Evolutionary conservation across 768 basidiomycete species (phyloP).

Genomic region (Bullera alba): DNA sequence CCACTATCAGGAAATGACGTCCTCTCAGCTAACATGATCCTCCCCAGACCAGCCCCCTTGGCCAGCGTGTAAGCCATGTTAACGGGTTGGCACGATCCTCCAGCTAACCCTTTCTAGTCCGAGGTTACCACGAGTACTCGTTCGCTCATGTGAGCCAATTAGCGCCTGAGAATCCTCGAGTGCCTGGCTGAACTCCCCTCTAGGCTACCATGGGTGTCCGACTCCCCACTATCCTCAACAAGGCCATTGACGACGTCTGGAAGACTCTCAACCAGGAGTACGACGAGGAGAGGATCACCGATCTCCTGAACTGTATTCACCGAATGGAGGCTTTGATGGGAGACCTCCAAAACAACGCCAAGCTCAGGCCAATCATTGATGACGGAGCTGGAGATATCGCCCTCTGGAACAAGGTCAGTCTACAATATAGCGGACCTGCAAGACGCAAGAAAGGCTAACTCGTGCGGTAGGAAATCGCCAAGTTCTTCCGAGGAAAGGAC

Average conservation of each 20-base stretch:
- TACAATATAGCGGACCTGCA: background rate
- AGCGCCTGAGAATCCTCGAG: background rate
- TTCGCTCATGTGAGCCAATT: conserved; percentile 38
- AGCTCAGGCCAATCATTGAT: conserved; percentile 78
- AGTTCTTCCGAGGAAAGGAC: conserved; percentile 74
- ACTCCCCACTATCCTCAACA: conserved; percentile 88
- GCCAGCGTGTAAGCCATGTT: conserved; percentile 43
- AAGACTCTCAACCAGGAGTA: conserved; percentile 76
- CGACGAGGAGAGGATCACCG: conserved; percentile 72
- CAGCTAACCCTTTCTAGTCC: conserved; percentile 19
- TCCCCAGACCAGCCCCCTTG: conserved; percentile 48
- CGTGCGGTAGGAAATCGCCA: conserved; percentile 62
- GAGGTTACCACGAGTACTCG: conserved; percentile 50
- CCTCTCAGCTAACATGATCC: conserved; percentile 18
- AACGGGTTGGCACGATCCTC: background rate
- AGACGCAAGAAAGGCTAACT: background rate
- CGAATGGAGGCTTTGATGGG: conserved; percentile 85
- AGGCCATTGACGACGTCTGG: conserved; percentile 86
- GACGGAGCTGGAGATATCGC: conserved; percentile 87
- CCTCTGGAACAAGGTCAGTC: conserved; percentile 74
- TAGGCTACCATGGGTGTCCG: conserved; percentile 95
- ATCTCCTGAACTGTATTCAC: conserved; percentile 77
- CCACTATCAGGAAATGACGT: background rate
- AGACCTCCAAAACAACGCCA: conserved; percentile 72
- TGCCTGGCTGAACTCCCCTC: conserved; percentile 42